Conservation (phyloP, 2,329 filamentous ascomycete genomes). For the Colletotrichum musicola region DNA sequence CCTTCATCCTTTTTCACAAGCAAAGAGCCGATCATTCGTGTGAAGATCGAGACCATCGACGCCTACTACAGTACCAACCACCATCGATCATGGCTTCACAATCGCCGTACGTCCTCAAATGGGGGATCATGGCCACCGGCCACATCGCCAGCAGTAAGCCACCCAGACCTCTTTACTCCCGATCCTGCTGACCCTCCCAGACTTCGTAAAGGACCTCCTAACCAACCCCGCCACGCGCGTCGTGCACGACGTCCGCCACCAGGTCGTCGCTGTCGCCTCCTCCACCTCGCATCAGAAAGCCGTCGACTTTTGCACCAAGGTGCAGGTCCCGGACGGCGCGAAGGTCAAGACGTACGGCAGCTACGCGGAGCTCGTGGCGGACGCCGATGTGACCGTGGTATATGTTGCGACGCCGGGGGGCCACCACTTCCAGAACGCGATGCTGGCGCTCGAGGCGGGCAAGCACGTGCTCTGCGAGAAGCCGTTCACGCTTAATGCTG, state of each 20-base stretch:
- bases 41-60: too few species aligned
- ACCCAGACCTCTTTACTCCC: not conserved
- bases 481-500: constrained; percentile 85
- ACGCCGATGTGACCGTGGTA: constrained; percentile 84
- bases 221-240: constrained; percentile 78
- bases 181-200: not conserved
- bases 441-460: constrained; percentile 83
- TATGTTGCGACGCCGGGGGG: constrained; percentile 93
- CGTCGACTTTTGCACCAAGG: constrained; percentile 77
- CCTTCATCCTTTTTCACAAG: too few species aligned
- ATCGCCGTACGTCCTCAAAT: not conserved
- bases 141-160: not conserved
- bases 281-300: constrained; percentile 82
- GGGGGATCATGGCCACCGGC: not conserved
- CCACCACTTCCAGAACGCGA: constrained; percentile 91
- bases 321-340: constrained; percentile 74
- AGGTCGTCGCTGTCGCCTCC: constrained; percentile 75
- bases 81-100: too few species aligned
- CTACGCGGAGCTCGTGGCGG: constrained; percentile 84
- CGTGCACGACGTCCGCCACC: constrained; percentile 80
- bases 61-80: too few species aligned
- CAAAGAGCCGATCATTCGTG: too few species aligned
- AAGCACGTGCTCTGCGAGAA: constrained; percentile 95
- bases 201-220: constrained; percentile 74
- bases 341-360: constrained; percentile 76